phyloP scores from a whole-genome alignment of 208 protist species.

The Acanthamoeba royreba region DNA sequence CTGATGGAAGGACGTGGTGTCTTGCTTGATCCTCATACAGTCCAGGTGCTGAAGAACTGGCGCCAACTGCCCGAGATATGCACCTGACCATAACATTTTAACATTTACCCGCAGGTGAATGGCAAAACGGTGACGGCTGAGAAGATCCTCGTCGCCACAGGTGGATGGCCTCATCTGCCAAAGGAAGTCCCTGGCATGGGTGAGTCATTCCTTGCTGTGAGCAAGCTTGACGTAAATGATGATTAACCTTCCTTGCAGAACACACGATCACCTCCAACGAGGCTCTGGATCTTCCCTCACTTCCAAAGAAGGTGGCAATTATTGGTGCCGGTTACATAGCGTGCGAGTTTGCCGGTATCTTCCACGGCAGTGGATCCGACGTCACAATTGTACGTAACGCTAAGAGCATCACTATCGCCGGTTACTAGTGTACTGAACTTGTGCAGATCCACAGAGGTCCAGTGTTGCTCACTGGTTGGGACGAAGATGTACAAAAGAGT shows the following conservation, averaged over 20 bases:
- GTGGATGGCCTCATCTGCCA: constrained; percentile 53
- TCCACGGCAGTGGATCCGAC: background rate
- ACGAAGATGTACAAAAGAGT: background rate
- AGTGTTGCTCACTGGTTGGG: background rate
- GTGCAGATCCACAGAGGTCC: background rate
- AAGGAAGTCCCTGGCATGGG: constrained; percentile 43
- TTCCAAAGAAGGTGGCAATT: constrained; percentile 54
- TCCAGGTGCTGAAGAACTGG: constrained; percentile 53
- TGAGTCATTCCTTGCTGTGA: background rate
- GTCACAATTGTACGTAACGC: background rate
- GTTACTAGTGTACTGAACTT: background rate
- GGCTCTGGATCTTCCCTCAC: constrained; percentile 73
- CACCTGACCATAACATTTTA: background rate
- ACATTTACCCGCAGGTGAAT: background rate
- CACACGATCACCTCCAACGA: constrained; percentile 74
- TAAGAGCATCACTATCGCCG: background rate
- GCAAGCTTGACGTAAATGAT: background rate
- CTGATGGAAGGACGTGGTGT: constrained; percentile 64
- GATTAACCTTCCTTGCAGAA: background rate
- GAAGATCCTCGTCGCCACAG: constrained; percentile 78
- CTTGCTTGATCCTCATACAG: constrained; percentile 62
- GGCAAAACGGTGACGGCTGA: constrained; percentile 49
- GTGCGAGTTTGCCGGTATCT: constrained; percentile 40
- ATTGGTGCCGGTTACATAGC: constrained; percentile 82
- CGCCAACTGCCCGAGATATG: background rate